A percentile compares a stretch with the other conserved stretches of the same genome.
These are phyloP conservation scores for Neocallimastix lanati DNA, from an alignment of 192 early-diverging fungal genomes.

Conservation along the genomic window DNA sequence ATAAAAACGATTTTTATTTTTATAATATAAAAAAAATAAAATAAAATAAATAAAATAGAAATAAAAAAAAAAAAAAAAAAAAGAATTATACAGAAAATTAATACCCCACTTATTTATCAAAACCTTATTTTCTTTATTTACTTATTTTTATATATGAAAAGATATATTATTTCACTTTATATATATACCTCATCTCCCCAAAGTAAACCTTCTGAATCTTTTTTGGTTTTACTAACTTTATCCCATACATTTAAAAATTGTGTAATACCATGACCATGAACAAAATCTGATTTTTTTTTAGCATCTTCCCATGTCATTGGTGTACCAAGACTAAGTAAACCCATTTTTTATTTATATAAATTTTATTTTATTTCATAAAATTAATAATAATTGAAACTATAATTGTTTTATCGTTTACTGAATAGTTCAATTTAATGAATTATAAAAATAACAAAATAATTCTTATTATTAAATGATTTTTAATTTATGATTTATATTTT, in stretches of 20 bases:
- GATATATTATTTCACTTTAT: background rate
- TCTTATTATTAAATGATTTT: no score
- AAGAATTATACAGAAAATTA: no score
- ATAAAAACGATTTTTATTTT: background rate
- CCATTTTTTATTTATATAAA: constrained; percentile 41
- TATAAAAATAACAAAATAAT: no score
- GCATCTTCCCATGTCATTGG: constrained; percentile 87
- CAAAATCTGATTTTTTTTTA: constrained; percentile 61
- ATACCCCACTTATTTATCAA: background rate
- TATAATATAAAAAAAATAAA: no score
- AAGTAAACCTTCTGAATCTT: constrained; percentile 44
- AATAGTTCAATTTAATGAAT: no score
- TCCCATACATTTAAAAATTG: constrained; percentile 85
- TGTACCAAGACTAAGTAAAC: constrained; percentile 81
- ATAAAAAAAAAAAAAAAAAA: no score
- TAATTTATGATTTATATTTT: no score
- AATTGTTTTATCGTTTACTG: no score
- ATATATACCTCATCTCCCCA: constrained; percentile 89
- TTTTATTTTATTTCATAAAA: no score
- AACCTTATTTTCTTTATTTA: background rate
- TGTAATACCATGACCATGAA: constrained; percentile 75
- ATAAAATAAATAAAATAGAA: no score
- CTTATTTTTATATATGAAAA: no score
- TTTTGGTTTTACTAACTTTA: constrained; percentile 56
- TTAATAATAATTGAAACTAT: no score